phyloP scores from a whole-genome alignment of 2,329 filamentous ascomycete genomes.

The Raffaelea ambrosiae region DNA sequence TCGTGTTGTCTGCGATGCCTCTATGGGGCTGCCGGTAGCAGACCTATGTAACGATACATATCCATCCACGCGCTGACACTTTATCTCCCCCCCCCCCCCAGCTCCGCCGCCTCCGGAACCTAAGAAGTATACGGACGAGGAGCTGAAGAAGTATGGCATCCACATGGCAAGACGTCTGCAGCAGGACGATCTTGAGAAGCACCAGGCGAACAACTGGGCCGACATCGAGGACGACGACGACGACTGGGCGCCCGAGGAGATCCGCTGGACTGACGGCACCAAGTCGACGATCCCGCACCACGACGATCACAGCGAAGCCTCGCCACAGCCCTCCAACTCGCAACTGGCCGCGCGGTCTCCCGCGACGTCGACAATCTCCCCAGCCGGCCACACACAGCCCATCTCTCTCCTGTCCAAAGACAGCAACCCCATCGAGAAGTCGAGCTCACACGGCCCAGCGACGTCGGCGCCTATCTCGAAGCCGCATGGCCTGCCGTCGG shows the following conservation, averaged over 20 bases:
- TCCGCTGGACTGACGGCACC: constrained; percentile 83
- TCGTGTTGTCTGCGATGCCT: no score
- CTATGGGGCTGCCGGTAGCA: no score
- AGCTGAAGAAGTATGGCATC: constrained; percentile 79
- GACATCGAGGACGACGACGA: constrained; percentile 86
- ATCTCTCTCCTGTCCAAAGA: constrained; percentile 15
- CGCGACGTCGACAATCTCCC: constrained; percentile 9
- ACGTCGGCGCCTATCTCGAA: constrained; percentile 18
- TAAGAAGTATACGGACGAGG: constrained; percentile 79
- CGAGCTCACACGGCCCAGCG: not conserved
- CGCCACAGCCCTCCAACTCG: not conserved
- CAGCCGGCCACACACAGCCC: constrained; percentile 18
- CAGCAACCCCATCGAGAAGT: constrained; percentile 27
- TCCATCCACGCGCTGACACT: no score
- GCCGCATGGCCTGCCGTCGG: constrained; percentile 39
- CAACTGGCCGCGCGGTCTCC: not conserved
- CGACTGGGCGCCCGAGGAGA: constrained; percentile 76
- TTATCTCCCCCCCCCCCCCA: constrained; percentile 19
- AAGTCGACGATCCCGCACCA: constrained; percentile 65
- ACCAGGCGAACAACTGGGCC: constrained; percentile 80
- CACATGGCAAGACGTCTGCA: constrained; percentile 74
- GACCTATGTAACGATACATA: no score
- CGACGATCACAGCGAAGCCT: constrained; percentile 33
- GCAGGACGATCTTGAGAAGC: constrained; percentile 54
- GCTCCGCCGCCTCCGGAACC: constrained; percentile 59